Evolutionary conservation across 257 asterid species (phyloP).

Genomic region (Datura wrightii): DNA sequence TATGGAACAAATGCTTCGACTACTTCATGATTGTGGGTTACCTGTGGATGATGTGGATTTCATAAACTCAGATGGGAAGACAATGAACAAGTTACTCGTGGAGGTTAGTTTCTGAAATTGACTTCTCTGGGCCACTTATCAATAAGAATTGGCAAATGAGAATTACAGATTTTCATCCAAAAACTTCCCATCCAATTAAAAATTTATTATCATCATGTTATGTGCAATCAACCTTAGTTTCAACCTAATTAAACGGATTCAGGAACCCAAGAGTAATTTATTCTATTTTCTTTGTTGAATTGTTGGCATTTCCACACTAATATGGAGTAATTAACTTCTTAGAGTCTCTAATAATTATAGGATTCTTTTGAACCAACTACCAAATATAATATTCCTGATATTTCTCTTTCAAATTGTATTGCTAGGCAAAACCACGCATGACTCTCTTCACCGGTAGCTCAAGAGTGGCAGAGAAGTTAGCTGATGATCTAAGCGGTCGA

Average conservation of each 20-base stretch:
- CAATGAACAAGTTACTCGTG: slow-evolving; percentile 83
- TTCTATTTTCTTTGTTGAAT: not conserved
- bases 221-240: not conserved
- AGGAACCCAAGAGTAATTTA: slow-evolving; percentile 17
- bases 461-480: slow-evolving; percentile 89
- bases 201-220: not conserved
- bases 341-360: not conserved
- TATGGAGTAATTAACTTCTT: not conserved
- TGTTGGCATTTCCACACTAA: not conserved
- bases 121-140: slow-evolving; percentile 18
- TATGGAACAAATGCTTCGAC: slow-evolving; percentile 91
- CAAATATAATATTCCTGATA: not conserved
- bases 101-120: slow-evolving; percentile 62
- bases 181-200: slow-evolving; percentile 6
- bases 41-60: slow-evolving; percentile 87
- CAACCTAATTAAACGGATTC: not conserved
- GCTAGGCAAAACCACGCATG: slow-evolving; percentile 92
- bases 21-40: slow-evolving; percentile 92
- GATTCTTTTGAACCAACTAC: slow-evolving; percentile 1
- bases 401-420: slow-evolving; percentile 28
- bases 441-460: slow-evolving; percentile 98
- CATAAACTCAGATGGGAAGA: slow-evolving; percentile 85
- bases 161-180: not conserved
- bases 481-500: slow-evolving; percentile 80
- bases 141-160: not conserved